Percentiles rank a stretch among this genome's conserved stretches.
Evolutionary conservation across 164 flowering plant species (phyloP).

Genomic region (Litsea cubeba): DNA sequence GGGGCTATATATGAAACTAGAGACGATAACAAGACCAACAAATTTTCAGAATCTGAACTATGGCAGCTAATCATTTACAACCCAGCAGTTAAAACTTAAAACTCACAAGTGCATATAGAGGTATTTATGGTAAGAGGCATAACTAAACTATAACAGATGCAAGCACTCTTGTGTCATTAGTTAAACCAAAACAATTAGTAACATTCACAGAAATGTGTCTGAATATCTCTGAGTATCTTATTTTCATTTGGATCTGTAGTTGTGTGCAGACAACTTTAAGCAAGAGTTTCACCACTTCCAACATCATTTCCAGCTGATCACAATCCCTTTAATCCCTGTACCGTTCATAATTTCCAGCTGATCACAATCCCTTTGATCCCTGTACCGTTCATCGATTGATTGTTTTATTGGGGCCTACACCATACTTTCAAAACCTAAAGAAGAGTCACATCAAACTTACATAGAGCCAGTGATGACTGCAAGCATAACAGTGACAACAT

Average conservation of each 20-base stretch:
- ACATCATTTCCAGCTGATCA: too few species aligned
- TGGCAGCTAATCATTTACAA: too few species aligned
- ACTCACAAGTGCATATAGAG: not conserved
- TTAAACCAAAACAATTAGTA: too few species aligned
- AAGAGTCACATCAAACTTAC: conserved; percentile 27
- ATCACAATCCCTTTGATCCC: not conserved
- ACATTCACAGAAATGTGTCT: not conserved
- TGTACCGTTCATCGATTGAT: too few species aligned
- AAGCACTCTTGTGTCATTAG: too few species aligned
- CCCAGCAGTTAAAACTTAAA: too few species aligned
- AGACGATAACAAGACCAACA: not conserved
- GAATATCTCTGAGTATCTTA: not conserved
- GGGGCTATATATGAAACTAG: not conserved
- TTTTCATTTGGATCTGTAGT: not conserved
- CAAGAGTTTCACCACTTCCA: not conserved
- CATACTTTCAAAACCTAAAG: not conserved
- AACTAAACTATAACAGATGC: too few species aligned
- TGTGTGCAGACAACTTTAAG: not conserved
- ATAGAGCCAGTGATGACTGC: conserved; percentile 41
- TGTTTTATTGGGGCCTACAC: too few species aligned
- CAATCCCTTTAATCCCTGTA: too few species aligned
- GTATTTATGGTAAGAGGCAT: not conserved
- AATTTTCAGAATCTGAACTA: too few species aligned
- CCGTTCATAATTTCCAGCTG: not conserved
- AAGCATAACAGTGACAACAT: conserved; percentile 37